Evolutionary conservation across 2,329 filamentous ascomycete species (phyloP), one percentile per base, ranked within the genome.

Genomic region (Metarhizium brunneum): DNA sequence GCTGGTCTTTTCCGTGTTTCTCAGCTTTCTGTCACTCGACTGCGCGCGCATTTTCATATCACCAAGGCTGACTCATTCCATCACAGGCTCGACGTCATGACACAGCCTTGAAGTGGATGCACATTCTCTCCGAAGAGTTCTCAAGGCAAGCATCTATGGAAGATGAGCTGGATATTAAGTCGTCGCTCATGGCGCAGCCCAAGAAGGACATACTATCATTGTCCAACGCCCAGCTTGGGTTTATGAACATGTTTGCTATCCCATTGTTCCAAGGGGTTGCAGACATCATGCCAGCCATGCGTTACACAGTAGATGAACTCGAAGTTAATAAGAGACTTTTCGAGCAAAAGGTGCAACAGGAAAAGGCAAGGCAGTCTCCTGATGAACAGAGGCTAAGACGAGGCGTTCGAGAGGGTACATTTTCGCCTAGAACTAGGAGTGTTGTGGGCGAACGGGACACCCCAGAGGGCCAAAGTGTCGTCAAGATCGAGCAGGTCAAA

Each of bases 191-290:
- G 64, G 85, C 92, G 1, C 85, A 87, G 3, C 90, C 94, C 45
- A 85, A 90, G 56, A 89, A 92, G 63, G 92, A 96, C 63, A 78
- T 88, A 36, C 77, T 90, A 59, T 92, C 92, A 55, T 79, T 96
- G 54, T 88, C 85, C 60, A 90, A 89, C 62, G 88, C 91, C 7
- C 94, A 99, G 71, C 87, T 96, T 54, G 87, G 90, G 29, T 99
- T 99, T 72, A 96, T 97, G 89, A 94, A 90, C 61, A 82, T 96
- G 64, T 97, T 97, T 69, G 94, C 92, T 16, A 84, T 92, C 51
- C 94, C 94, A 1, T 79, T 99, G 0, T 99, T 99, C 67, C 85
- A 91, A 66, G 89, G 88, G 7, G 86, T 97, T 7, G 85, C 89
- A 35, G 88, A 95, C 63, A 82, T 97, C 40, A 80, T 97, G 65